phyloP scores from a whole-genome alignment of 192 early-diverging fungal genomes.

The Coemansia sp. region DNA sequence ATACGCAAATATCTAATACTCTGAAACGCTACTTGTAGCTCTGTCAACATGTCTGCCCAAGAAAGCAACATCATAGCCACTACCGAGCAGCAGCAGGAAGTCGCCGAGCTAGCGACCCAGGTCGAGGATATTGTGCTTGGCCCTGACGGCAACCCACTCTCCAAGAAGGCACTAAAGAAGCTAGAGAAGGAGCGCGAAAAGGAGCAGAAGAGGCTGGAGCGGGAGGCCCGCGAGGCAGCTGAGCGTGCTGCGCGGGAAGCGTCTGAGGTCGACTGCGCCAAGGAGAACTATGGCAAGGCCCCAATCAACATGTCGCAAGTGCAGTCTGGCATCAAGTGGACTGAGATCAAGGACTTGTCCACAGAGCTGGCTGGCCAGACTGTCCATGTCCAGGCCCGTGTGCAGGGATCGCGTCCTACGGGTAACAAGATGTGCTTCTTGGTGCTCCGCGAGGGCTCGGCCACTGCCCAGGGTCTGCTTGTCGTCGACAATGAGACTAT shows the following conservation, averaged over 20 bases:
- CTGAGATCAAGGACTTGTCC: conserved; percentile 66
- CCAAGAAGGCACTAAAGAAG: conserved; percentile 94
- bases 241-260: conserved; percentile 64
- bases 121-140: conserved; percentile 59
- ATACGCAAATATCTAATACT: not conserved
- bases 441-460: conserved; percentile 80
- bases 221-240: conserved; percentile 62
- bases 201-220: conserved; percentile 68
- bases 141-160: conserved; percentile 87
- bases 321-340: conserved; percentile 68
- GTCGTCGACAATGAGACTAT: conserved; percentile 67
- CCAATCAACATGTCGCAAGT: conserved; percentile 84
- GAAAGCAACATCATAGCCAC: conserved; percentile 11
- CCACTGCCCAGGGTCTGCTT: conserved; percentile 90
- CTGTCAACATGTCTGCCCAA: conserved; percentile 35
- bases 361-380: conserved; percentile 67
- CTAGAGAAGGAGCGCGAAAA: conserved; percentile 89
- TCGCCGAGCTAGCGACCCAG: conserved; percentile 49
- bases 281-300: conserved; percentile 83
- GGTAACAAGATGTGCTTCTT: conserved; percentile 85
- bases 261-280: conserved; percentile 71
- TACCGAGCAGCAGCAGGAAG: conserved; percentile 15
- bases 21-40: not conserved
- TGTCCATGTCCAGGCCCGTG: conserved; percentile 84
- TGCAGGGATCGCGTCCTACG: conserved; percentile 86